Conservation (phyloP, 2,329 filamentous ascomycete species). For the Colletotrichum sp. region DNA sequence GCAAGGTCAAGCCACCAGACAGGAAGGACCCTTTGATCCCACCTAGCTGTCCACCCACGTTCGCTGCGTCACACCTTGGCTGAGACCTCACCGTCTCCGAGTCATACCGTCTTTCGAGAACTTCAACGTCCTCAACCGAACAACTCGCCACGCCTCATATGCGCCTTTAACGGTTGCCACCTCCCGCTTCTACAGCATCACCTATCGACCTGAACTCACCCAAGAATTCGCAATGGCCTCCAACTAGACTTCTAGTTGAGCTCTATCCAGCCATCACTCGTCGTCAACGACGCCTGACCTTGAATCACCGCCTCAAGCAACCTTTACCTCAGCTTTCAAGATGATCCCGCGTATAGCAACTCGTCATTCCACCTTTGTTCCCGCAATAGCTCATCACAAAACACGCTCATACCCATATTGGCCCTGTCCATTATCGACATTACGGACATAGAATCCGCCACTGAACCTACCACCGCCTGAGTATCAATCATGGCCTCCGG, state of each 20-base stretch:
- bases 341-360: conserved; percentile 22
- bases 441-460: neutral
- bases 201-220: neutral
- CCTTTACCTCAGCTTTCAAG: neutral
- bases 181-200: neutral
- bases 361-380: conserved; percentile 1
- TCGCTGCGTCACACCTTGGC: conserved; percentile 13
- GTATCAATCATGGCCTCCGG: conserved; percentile 78
- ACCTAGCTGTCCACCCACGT: neutral
- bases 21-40: neutral
- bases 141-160: neutral
- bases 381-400: conserved; percentile 4
- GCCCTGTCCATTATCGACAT: neutral
- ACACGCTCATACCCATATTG: neutral
- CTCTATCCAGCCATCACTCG: neutral
- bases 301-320: neutral
- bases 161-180: neutral
- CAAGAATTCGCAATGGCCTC: conserved; percentile 1
- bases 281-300: neutral
- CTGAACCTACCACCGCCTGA: neutral
- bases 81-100: conserved; percentile 2
- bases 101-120: conserved; percentile 7
- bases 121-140: neutral
- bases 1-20: conserved; percentile 1
- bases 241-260: neutral